These are phyloP conservation scores for Lentinula boryana DNA, from an alignment of 768 basidiomycete species.

Conservation along the genomic window DNA sequence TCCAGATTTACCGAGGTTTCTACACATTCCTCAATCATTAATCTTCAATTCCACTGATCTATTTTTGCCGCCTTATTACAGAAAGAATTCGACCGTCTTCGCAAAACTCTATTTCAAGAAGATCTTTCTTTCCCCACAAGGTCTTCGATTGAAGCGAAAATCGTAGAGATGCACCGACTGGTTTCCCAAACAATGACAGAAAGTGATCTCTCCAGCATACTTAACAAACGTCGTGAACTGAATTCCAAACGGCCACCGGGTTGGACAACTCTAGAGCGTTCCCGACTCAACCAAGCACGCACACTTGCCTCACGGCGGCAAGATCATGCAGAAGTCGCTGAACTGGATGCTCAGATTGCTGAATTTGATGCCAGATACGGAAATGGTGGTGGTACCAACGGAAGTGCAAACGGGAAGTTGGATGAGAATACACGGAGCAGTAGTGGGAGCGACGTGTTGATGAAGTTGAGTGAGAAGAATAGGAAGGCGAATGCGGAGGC, in stretches of 20 bases:
- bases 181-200: slow-evolving; percentile 63
- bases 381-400: slow-evolving; percentile 7
- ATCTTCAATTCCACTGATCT: neutral
- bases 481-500: slow-evolving; percentile 78
- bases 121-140: slow-evolving; percentile 64
- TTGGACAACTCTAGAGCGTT: slow-evolving; percentile 50
- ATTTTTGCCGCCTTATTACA: slow-evolving; percentile 19
- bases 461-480: slow-evolving; percentile 87
- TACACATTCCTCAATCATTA: slow-evolving; percentile 5
- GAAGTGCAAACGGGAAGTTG: slow-evolving; percentile 1
- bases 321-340: slow-evolving; percentile 56
- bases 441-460: slow-evolving; percentile 45
- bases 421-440: slow-evolving; percentile 17
- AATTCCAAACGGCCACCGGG: slow-evolving; percentile 21
- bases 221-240: slow-evolving; percentile 55
- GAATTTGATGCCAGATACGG: slow-evolving; percentile 29
- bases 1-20: slow-evolving; percentile 38
- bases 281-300: slow-evolving; percentile 63
- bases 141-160: slow-evolving; percentile 60
- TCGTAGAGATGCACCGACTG: slow-evolving; percentile 53
- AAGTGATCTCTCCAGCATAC: slow-evolving; percentile 81
- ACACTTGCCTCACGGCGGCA: slow-evolving; percentile 71
- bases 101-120: slow-evolving; percentile 36
- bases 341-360: slow-evolving; percentile 61
- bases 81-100: slow-evolving; percentile 70